phyloP scores from a whole-genome alignment of 2,329 filamentous ascomycete species.

The Chrysosphaeria jannelii region DNA sequence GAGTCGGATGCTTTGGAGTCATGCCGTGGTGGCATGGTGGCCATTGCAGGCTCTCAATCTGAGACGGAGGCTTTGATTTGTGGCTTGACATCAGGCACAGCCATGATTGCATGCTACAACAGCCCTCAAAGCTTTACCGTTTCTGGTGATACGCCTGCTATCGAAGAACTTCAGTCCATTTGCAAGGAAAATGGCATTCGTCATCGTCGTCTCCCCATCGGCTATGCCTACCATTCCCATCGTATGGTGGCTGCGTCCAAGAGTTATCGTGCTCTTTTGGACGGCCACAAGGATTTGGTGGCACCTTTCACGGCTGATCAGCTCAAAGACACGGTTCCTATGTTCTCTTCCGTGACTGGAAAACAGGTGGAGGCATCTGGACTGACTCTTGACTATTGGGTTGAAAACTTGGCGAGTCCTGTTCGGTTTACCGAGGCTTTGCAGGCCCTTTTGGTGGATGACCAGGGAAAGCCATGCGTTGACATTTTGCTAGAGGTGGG shows the following conservation, averaged over 20 bases:
- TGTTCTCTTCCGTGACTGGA: no score
- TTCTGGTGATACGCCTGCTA: constrained; percentile 6
- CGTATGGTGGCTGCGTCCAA: no score
- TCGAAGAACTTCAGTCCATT: constrained; percentile 2
- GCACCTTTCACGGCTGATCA: no score
- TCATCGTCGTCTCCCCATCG: constrained; percentile 7
- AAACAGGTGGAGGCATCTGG: no score
- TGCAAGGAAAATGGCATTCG: constrained; percentile 4
- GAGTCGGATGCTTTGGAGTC: constrained; percentile 4
- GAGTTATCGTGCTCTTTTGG: no score
- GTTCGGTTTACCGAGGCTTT: constrained; percentile 7
- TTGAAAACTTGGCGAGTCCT: constrained; percentile 7
- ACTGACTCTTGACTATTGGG: no score
- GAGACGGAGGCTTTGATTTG: constrained; percentile 8
- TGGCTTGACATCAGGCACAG: constrained; percentile 6
- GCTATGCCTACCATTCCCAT: constrained; percentile 15
- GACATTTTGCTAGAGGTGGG: constrained; percentile 7
- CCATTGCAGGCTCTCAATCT: constrained; percentile 10
- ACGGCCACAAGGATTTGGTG: no score
- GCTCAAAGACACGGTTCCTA: no score
- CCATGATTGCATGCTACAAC: constrained; percentile 9
- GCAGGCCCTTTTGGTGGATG: constrained; percentile 2
- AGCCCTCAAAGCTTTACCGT: constrained; percentile 10
- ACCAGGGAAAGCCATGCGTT: constrained; percentile 2
- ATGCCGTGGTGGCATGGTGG: constrained; percentile 16